phyloP scores from a whole-genome alignment of 306 rosid species.

The Trifolium pratense region DNA sequence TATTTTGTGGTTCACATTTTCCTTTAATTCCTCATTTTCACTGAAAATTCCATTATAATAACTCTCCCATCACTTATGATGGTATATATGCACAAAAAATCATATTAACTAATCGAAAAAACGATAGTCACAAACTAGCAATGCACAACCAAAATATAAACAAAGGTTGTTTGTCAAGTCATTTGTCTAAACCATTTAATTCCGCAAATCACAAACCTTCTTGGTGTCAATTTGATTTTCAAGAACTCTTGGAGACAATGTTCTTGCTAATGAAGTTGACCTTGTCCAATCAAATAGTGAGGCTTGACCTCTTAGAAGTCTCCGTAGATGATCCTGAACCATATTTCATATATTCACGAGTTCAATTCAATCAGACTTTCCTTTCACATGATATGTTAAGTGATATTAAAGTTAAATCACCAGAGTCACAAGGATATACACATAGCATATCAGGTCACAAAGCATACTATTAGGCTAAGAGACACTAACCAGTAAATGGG shows the following conservation, averaged over 20 bases:
- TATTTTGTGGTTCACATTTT: slow-evolving; percentile 9
- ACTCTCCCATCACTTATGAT: slow-evolving; percentile 19
- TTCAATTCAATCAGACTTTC: slow-evolving; percentile 37
- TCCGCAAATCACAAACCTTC: slow-evolving; percentile 67
- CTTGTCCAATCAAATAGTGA: slow-evolving; percentile 96
- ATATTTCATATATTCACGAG: slow-evolving; percentile 17
- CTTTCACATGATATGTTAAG: slow-evolving; percentile 18
- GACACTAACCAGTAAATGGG: slow-evolving; percentile 92
- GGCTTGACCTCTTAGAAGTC: slow-evolving; percentile 98
- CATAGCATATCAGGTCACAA: slow-evolving; percentile 28
- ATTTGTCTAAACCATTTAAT: slow-evolving; percentile 38
- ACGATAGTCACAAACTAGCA: slow-evolving; percentile 6
- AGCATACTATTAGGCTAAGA: slow-evolving; percentile 43
- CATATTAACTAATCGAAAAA: slow-evolving; percentile 10
- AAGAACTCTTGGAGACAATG: slow-evolving; percentile 93
- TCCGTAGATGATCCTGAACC: slow-evolving; percentile 87
- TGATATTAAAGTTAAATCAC: slow-evolving; percentile 35
- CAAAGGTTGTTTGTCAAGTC: slow-evolving; percentile 25
- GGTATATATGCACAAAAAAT: slow-evolving; percentile 11
- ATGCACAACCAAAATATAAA: slow-evolving; percentile 29
- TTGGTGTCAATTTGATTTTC: slow-evolving; percentile 98
- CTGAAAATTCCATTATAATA: slow-evolving; percentile 23
- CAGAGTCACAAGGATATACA: neutral
- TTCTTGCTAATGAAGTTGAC: slow-evolving; percentile 89
- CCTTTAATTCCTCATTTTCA: slow-evolving; percentile 1